Conservation (phyloP, 345 rosid species). For the Microcos paniculata region DNA sequence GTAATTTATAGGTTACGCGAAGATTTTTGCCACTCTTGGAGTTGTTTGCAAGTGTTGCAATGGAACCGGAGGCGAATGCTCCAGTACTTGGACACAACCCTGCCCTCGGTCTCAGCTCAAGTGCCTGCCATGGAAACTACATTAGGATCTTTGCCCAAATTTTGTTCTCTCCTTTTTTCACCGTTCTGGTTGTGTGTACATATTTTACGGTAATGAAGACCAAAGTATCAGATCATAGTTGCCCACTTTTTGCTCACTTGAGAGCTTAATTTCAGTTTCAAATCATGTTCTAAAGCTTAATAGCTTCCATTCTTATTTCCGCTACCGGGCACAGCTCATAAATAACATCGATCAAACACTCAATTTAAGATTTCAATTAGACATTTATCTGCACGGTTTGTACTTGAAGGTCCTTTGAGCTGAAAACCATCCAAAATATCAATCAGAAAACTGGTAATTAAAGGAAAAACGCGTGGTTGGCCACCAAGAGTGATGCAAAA, state of each 20-base stretch:
- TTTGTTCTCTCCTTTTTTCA: background rate
- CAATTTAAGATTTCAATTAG: background rate
- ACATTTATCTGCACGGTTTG: background rate
- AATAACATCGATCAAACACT: background rate
- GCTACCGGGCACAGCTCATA: too few relatives aligned
- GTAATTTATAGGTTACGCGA: slow-evolving; percentile 29
- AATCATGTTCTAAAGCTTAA: background rate
- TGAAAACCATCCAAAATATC: too few relatives aligned
- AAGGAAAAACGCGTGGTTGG: background rate
- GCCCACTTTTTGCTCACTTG: background rate
- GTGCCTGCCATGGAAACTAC: slow-evolving; percentile 55
- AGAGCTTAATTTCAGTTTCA: background rate
- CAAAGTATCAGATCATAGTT: background rate
- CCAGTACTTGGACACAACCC: slow-evolving; percentile 40
- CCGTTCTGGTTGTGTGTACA: slow-evolving; percentile 1
- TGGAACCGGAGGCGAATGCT: slow-evolving; percentile 37
- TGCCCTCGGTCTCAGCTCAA: slow-evolving; percentile 47
- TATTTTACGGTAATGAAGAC: background rate
- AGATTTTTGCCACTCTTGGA: slow-evolving; percentile 48
- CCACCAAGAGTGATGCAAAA: background rate
- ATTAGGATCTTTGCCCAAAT: slow-evolving; percentile 4
- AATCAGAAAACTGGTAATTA: background rate
- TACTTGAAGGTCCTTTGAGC: background rate
- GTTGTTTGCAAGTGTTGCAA: slow-evolving; percentile 68
- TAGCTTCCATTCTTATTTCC: background rate